A percentile compares a stretch with the other conserved stretches of the same genome.
phyloP scores from a whole-genome alignment of 495 filamentous ascomycete genomes.

The Penicillium cataractarum region DNA sequence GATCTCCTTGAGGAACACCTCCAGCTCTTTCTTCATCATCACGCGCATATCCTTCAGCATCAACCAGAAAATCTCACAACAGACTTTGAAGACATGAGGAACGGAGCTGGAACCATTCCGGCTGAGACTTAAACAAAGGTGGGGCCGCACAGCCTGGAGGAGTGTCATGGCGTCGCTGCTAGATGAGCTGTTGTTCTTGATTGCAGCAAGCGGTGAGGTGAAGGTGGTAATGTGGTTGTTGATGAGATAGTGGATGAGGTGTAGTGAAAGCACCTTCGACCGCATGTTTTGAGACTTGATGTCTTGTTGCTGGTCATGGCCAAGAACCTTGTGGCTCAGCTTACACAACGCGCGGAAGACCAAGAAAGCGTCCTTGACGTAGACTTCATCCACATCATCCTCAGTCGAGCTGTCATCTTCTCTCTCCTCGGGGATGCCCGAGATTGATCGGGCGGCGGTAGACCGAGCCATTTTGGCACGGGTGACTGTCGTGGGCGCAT shows the following conservation, averaged over 20 bases:
- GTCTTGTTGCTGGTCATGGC: conserved; percentile 89
- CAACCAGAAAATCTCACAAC: conserved; percentile 97
- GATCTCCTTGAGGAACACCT: conserved; percentile 97
- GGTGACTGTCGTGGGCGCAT: conserved; percentile 89
- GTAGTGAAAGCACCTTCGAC: conserved; percentile 92
- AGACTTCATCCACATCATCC: conserved; percentile 95
- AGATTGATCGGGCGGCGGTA: conserved; percentile 51
- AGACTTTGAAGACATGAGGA: conserved; percentile 88
- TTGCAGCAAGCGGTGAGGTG: conserved; percentile 84
- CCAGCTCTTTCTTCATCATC: conserved; percentile 97
- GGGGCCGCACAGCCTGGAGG: conserved; percentile 94
- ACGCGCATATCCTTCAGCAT: conserved; percentile 93
- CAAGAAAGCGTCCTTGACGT: conserved; percentile 93
- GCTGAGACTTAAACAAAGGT: conserved; percentile 90
- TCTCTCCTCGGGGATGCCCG: conserved; percentile 52
- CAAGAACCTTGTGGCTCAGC: conserved; percentile 86
- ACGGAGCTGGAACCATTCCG: conserved; percentile 94
- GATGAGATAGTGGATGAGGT: conserved; percentile 90
- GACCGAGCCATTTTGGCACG: conserved; percentile 65
- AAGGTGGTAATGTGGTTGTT: conserved; percentile 90
- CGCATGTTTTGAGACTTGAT: conserved; percentile 93
- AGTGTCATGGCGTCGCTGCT: conserved; percentile 85
- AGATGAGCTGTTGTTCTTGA: conserved; percentile 85
- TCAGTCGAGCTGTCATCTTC: conserved; percentile 63
- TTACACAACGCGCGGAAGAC: conserved; percentile 98